Base-by-base conservation (phyloP, 306 rosid genomes). In the Astragalus glycyphyllos region DNA sequence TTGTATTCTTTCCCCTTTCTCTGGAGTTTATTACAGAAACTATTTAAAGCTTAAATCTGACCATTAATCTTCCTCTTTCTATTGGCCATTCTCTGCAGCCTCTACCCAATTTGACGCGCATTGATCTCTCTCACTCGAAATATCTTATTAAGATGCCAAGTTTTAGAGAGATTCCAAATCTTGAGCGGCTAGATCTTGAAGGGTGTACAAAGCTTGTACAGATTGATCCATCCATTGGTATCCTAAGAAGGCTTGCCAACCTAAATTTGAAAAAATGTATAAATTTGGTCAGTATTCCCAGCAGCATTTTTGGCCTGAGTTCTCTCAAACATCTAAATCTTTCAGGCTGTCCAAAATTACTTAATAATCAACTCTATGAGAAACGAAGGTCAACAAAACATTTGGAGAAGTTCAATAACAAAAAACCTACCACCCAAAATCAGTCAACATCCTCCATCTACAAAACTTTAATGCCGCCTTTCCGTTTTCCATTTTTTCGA, bases 151-250 rank as follows among this genome's bases (percentile, higher is more conserved):
- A 26, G 45, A 8, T 35, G 31, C 75, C 83, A 14, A 10, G 50
- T 51, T 67, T 72, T 16, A 9, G 17, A 5, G 51, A 32, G 8
- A 1, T 15, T 10, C 71, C 71, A 12, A 77, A 69, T 51, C 76
- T 69, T 42, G 34, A 51, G 51, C 0, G 0, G 4, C 57, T 79
- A 5, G 3, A 41, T 59, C 79, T 79, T 66, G 47, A 51, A 67
- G 75, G 67, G 51, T 79, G 83, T 12, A 12, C 14, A 12, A 48
- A 49, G 32, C 68, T 79, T 0, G 37, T 4, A 35, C 16, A 56
- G 9, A 11, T 78, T 4, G 41, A 64, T 64, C 32, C 48, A 11
- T 77, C 81, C 14, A 58, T 77, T 29, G 61, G 73, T 11, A 7
- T 3, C 66, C 66, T 77, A 35, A 13, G 11, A 8, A 70, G 17